Evolutionary conservation across 306 rosid genomes (phyloP).

Genomic region (Casuarina equisetifolia): DNA sequence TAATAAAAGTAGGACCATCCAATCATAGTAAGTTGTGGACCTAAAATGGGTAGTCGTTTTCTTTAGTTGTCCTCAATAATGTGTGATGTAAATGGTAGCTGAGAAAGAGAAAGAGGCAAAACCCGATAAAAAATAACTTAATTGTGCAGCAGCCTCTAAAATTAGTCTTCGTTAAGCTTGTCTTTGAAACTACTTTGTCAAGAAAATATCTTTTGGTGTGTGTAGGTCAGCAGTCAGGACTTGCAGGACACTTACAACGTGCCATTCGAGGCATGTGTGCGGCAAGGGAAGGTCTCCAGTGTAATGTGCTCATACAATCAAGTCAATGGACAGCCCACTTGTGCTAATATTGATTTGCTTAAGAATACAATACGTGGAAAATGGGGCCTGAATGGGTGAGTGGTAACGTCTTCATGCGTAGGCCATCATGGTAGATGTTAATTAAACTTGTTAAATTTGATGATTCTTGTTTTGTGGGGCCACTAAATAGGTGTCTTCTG

Average conservation of each 20-base stretch:
- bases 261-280: constrained; percentile 83
- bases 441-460: neutral
- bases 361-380: constrained; percentile 71
- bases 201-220: neutral
- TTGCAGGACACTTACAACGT: constrained; percentile 78
- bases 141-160: neutral
- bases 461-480: neutral
- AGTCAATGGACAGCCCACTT: constrained; percentile 92
- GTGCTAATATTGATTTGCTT: constrained; percentile 81
- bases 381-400: constrained; percentile 91
- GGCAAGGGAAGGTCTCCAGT: constrained; percentile 83
- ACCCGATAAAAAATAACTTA: neutral
- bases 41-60: neutral
- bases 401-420: neutral
- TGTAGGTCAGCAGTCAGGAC: constrained; percentile 83
- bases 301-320: constrained; percentile 98
- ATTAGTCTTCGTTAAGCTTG: neutral
- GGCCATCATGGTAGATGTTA: neutral
- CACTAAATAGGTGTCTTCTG: neutral
- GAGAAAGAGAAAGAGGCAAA: too few species aligned
- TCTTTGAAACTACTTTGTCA: neutral
- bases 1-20: neutral
- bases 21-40: constrained; percentile 6
- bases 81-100: too few species aligned
- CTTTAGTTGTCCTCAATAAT: neutral